Evolutionary conservation across 345 rosid species (phyloP).

Genomic region (Salix udensis): DNA sequence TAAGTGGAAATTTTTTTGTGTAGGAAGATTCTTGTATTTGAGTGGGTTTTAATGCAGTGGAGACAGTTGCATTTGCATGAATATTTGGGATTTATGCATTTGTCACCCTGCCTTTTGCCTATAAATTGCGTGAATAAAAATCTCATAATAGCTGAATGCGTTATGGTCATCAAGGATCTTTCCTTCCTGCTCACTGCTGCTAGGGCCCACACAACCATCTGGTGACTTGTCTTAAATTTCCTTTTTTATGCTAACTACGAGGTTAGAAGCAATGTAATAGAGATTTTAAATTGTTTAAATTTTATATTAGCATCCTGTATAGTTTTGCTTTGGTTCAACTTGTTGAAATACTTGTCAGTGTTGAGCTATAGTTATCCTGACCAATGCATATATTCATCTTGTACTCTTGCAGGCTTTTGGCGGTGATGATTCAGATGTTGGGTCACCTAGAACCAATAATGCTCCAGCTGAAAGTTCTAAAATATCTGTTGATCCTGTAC

Average conservation of each 20-base stretch:
- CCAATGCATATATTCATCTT: constrained; percentile 7
- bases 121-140: neutral
- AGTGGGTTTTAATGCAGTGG: neutral
- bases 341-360: neutral
- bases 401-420: constrained; percentile 64
- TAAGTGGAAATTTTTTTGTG: neutral
- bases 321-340: neutral
- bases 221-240: neutral
- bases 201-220: neutral
- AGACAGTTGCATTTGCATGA: neutral
- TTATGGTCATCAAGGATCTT: neutral
- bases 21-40: neutral
- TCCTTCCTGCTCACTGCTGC: neutral
- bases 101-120: neutral
- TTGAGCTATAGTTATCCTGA: constrained; percentile 7
- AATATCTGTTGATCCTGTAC: constrained; percentile 35
- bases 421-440: constrained; percentile 77
- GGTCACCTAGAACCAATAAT: constrained; percentile 52
- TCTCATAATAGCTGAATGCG: neutral
- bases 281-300: neutral
- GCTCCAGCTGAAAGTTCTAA: constrained; percentile 44
- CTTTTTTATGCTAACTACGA: neutral
- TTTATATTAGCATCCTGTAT: neutral
- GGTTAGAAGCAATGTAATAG: neutral
- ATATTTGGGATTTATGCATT: neutral